Evolutionary conservation across 805 yeast genomes (phyloP).

Genomic region (Yarrowia yakushimensis): DNA sequence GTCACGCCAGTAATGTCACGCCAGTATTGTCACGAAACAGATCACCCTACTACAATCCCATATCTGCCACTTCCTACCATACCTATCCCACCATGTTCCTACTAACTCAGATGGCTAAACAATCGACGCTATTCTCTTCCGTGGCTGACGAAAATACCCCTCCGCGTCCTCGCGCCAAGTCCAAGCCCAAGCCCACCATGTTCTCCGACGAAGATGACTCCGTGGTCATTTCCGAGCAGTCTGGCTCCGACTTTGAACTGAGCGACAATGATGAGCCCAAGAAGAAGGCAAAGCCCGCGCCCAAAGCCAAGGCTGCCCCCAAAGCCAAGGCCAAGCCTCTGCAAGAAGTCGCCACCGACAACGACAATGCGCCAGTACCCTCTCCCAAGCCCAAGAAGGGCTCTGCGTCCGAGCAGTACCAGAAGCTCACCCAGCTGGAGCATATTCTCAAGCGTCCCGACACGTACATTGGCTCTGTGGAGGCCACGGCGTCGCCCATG

Average conservation of each 20-base stretch:
- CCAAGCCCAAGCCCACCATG: background rate
- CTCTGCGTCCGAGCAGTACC: constrained; percentile 72
- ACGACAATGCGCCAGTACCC: background rate
- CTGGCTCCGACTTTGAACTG: background rate
- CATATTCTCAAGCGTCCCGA: constrained; percentile 97
- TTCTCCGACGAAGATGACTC: constrained; percentile 11
- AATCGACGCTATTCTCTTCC: background rate
- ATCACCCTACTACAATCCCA: too few species aligned
- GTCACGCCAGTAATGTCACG: too few species aligned
- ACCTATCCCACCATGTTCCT: background rate
- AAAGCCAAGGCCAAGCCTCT: background rate
- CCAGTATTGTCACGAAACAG: too few species aligned
- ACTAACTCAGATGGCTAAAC: constrained; percentile 21
- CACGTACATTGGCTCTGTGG: constrained; percentile 94
- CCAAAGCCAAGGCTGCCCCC: background rate
- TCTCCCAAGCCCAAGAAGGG: constrained; percentile 11
- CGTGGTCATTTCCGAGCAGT: background rate
- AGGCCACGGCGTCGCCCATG: constrained; percentile 69
- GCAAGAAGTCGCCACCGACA: constrained; percentile 2
- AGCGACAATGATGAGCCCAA: background rate
- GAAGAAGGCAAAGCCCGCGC: background rate
- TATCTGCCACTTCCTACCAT: too few species aligned
- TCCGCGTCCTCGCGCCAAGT: background rate
- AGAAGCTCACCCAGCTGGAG: constrained; percentile 89
- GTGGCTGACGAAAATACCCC: constrained; percentile 15